These are phyloP conservation scores for Podochytrium sp. DNA, from an alignment of 192 early-diverging fungal genomes.

Conservation along the genomic window DNA sequence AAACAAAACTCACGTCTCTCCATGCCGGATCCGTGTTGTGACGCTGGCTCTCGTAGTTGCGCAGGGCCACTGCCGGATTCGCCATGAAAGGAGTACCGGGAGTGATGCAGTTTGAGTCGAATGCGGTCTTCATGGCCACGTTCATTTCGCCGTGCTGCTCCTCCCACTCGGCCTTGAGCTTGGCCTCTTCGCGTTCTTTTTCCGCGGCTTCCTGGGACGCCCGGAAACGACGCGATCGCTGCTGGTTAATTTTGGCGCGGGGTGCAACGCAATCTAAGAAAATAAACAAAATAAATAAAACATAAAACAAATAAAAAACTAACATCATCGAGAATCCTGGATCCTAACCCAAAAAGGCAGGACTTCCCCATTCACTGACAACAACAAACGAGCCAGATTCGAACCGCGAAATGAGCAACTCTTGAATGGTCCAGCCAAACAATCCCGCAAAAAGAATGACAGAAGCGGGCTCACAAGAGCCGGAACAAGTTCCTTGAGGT, in stretches of 20 bases:
- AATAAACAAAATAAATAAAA: conserved; percentile 2
- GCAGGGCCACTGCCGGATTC: conserved; percentile 79
- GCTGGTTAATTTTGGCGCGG: conserved; percentile 99
- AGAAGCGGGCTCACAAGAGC: too few species aligned
- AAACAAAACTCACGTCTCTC: conserved; percentile 62
- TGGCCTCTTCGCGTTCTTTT: conserved; percentile 59
- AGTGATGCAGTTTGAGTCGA: conserved; percentile 99
- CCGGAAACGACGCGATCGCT: conserved; percentile 94
- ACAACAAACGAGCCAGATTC: too few species aligned
- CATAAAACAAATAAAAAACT: not conserved
- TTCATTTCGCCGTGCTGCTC: conserved; percentile 13
- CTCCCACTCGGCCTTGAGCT: conserved; percentile 53
- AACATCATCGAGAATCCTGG: too few species aligned
- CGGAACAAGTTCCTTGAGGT: too few species aligned
- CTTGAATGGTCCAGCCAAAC: too few species aligned
- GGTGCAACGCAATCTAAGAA: conserved; percentile 86
- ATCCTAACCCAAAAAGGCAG: too few species aligned
- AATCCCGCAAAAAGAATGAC: too few species aligned
- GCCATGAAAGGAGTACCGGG: conserved; percentile 98
- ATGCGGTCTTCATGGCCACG: conserved; percentile 64
- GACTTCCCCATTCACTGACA: too few species aligned
- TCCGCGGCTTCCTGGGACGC: conserved; percentile 85
- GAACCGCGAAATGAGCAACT: too few species aligned
- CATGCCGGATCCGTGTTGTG: conserved; percentile 88
- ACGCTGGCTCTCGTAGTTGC: conserved; percentile 91